phyloP scores from a whole-genome alignment of 2,329 filamentous ascomycete genomes.

The Cytospora piceae region DNA sequence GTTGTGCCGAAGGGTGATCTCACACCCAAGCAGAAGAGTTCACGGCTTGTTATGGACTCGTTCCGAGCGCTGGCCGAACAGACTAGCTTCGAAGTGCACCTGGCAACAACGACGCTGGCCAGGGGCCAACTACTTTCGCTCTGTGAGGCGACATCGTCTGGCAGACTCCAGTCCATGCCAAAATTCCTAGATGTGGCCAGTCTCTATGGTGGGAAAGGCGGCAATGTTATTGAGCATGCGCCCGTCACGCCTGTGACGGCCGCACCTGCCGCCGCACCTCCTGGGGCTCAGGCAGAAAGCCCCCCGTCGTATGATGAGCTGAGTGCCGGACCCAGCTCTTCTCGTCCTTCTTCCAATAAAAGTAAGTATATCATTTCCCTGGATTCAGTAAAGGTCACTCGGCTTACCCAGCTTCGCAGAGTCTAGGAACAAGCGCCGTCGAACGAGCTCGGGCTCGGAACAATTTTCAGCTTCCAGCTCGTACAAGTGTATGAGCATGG shows the following conservation, averaged over 20 bases:
- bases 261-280: not conserved
- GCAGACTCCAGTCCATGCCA: slow-evolving; percentile 6
- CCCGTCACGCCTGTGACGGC: not conserved
- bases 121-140: slow-evolving; percentile 1
- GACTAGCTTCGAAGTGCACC: slow-evolving; percentile 2
- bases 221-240: slow-evolving; percentile 5
- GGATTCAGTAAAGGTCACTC: not conserved
- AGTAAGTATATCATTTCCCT: slow-evolving; percentile 2
- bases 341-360: not conserved
- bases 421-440: slow-evolving; percentile 19
- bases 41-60: slow-evolving; percentile 14
- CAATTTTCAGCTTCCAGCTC: not conserved
- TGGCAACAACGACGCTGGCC: slow-evolving; percentile 2
- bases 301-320: slow-evolving; percentile 20
- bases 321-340: not conserved
- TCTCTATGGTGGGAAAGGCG: slow-evolving; percentile 20
- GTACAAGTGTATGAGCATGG: not conserved
- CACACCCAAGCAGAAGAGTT: slow-evolving; percentile 17
- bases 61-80: slow-evolving; percentile 6
- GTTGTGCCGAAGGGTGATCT: slow-evolving; percentile 16
- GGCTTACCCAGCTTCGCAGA: slow-evolving; percentile 7
- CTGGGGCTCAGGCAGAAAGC: not conserved
- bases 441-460: not conserved
- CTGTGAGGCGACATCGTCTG: slow-evolving; percentile 14
- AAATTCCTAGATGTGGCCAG: slow-evolving; percentile 14